Evolutionary conservation across 305 asterid genomes (phyloP), one percentile per base, ranked within the genome.

Genomic region (Fraxinus floribunda): DNA sequence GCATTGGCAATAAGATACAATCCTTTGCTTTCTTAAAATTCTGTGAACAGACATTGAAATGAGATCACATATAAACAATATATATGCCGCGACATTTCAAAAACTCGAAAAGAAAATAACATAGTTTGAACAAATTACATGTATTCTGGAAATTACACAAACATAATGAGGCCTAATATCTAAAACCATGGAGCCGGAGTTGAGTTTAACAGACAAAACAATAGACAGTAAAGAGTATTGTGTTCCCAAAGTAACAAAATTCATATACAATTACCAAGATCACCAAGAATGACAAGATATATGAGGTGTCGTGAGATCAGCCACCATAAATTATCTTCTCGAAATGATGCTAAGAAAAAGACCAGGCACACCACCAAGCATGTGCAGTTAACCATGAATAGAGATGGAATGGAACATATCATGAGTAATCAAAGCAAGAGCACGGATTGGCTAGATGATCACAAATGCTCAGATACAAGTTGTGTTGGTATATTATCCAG

Each of bases 231-330:
- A 60, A 22, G 32, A 74, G 15, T 24, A 30, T 30, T 1, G 34
- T 62, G 74, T 64, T 41, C 72, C 80, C 30, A 77, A 20, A 46
- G 82, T 30, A 73, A 73, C 29, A 30, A 32, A 49, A 77, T 79
- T 13, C 8, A 81, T 39, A 46, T 62, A 74, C 15, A 77, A 35
- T 79, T 34, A 39, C 84, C 71, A 64, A 20, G 75, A 71, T 74
- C 36, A 62, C 82, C 64, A 77, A 84, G 84, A 86, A 64, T 81
- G 68, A 64, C 35, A 8, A 49, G 44, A 34, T 35, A 79, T 85
- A 18, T 18, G 46, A 29, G 39, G 39, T 39, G 57, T 20, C 72
- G 32, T 30, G 55, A 34, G 16, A 20, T 68, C 60, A 29, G 74
- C 55, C 30, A 44, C 44, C 64, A 44, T n/a, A 76, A 18, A 18